Conservation (phyloP, 352 stramenopile genomes). For the Globisporangium recalcitrans region DNA sequence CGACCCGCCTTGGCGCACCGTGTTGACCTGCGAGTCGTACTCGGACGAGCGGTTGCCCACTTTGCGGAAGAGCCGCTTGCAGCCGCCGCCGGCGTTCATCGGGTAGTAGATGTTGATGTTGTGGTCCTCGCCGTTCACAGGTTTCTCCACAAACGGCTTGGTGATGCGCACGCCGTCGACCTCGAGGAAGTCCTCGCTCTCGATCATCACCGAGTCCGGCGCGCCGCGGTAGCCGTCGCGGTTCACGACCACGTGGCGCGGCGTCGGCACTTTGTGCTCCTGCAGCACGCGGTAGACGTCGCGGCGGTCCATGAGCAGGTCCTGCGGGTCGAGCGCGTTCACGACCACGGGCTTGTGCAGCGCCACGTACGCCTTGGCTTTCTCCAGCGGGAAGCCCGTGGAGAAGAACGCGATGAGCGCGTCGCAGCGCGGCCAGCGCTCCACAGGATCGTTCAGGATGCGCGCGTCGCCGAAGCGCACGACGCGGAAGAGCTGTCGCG, state of each 20-base stretch:
- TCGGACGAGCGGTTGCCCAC: slow-evolving; percentile 87
- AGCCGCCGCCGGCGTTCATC: slow-evolving; percentile 96
- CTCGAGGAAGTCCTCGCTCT: slow-evolving; percentile 77
- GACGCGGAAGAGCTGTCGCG: slow-evolving; percentile 89
- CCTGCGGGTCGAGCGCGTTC: slow-evolving; percentile 97
- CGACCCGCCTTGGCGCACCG: slow-evolving; percentile 87
- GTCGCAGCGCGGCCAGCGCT: slow-evolving; percentile 92
- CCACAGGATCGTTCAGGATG: slow-evolving; percentile 93
- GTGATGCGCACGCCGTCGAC: slow-evolving; percentile 93
- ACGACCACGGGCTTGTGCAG: slow-evolving; percentile 93
- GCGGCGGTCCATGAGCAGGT: slow-evolving; percentile 93
- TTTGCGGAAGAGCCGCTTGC: slow-evolving; percentile 99
- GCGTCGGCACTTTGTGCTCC: slow-evolving; percentile 91
- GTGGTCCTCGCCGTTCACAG: slow-evolving; percentile 99
- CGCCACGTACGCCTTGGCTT: slow-evolving; percentile 95
- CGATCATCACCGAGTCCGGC: slow-evolving; percentile 33
- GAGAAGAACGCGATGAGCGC: slow-evolving; percentile 99
- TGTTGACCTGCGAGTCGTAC: slow-evolving; percentile 96
- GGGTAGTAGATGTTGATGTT: slow-evolving; percentile 99
- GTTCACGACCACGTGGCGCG: slow-evolving; percentile 92
- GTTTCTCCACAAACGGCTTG: slow-evolving; percentile 99
- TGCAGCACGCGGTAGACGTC: slow-evolving; percentile 93
- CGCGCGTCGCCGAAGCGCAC: slow-evolving; percentile 96
- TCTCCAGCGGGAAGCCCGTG: slow-evolving; percentile 95
- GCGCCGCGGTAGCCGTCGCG: slow-evolving; percentile 86